Conservation (phyloP, 179 eudicot genomes). For the Corrigiola litoralis region DNA sequence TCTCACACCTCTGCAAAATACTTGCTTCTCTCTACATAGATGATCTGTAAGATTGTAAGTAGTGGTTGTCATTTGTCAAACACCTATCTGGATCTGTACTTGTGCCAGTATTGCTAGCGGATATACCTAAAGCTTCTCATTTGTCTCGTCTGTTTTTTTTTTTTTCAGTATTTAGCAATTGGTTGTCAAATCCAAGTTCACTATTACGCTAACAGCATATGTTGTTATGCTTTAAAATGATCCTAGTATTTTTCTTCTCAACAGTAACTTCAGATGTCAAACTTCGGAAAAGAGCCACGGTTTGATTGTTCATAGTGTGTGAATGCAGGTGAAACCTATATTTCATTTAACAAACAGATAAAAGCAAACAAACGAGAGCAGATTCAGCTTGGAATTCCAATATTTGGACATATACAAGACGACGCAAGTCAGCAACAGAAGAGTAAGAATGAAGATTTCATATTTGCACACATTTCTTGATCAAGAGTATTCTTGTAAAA, state of each 20-base stretch:
- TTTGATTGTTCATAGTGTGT: neutral
- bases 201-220: no score
- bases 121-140: no score
- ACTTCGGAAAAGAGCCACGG: neutral
- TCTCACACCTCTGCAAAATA: no score
- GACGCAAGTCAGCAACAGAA: constrained; percentile 43
- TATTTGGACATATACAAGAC: constrained; percentile 70
- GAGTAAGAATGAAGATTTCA: constrained; percentile 33
- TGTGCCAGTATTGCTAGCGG: no score
- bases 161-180: no score
- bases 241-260: neutral
- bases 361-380: constrained; percentile 92
- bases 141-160: no score
- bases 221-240: neutral
- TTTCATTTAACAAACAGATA: constrained; percentile 74
- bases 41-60: no score
- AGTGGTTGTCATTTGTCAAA: no score
- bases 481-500: no score
- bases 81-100: no score
- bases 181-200: no score
- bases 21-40: no score
- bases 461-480: neutral
- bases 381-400: constrained; percentile 85
- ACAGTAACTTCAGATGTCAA: neutral
- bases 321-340: constrained; percentile 77